Conservation (phyloP, 2,329 filamentous ascomycete genomes). For the Paracorniculantispora psalliotae region DNA sequence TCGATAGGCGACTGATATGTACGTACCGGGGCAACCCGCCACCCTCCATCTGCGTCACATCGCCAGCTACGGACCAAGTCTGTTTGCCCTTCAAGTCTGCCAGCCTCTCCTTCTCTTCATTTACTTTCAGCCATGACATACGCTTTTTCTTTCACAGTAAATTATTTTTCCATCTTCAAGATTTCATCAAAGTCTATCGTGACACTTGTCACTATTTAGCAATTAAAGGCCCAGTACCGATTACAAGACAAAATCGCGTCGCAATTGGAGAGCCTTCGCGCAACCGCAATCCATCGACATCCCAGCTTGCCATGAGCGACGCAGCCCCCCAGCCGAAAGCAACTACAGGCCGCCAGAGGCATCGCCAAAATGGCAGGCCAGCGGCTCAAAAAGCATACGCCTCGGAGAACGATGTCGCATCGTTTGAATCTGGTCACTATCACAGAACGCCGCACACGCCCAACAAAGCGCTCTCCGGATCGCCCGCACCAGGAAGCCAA, state of each 20-base stretch:
- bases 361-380: constrained; percentile 36
- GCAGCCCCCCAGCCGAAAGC: constrained; percentile 27
- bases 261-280: not conserved
- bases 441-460: constrained; percentile 41
- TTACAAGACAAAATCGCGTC: not conserved
- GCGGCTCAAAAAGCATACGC: constrained; percentile 51
- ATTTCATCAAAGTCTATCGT: not conserved
- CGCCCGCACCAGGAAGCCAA: constrained; percentile 25
- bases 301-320: constrained; percentile 28
- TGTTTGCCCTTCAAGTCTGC: constrained; percentile 4
- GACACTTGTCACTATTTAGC: not conserved
- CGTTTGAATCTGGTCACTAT: constrained; percentile 29
- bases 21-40: constrained; percentile 15
- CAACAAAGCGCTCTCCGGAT: constrained; percentile 35
- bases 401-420: constrained; percentile 49
- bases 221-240: not conserved
- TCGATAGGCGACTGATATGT: constrained; percentile 14
- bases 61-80: not conserved
- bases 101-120: constrained; percentile 1
- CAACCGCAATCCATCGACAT: not conserved
- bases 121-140: constrained; percentile 9
- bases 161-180: not conserved
- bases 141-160: not conserved
- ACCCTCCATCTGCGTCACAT: constrained; percentile 15
- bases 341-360: constrained; percentile 32